Evolutionary conservation across 1,284 basidiomycete species (phyloP).

Genomic region (Boletus mariae): DNA sequence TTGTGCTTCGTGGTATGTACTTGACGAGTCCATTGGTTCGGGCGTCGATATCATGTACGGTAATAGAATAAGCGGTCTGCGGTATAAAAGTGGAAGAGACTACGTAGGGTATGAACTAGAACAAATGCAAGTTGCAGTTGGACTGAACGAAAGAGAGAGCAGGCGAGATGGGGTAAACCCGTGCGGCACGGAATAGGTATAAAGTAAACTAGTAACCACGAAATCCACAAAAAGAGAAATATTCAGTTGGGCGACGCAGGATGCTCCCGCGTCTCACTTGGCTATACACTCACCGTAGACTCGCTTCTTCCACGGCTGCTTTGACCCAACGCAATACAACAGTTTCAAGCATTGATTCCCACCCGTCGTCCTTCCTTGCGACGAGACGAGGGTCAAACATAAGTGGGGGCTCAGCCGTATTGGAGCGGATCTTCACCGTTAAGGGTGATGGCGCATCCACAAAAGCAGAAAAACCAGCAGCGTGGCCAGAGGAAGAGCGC

Average conservation of each 20-base stretch:
- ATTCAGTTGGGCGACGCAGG: neutral
- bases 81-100: conserved; percentile 7
- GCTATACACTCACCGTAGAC: conserved; percentile 23
- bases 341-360: conserved; percentile 74
- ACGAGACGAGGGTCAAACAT: conserved; percentile 71
- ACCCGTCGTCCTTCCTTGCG: conserved; percentile 70
- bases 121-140: conserved; percentile 1
- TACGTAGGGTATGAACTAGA: conserved; percentile 3
- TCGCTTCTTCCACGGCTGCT: conserved; percentile 63
- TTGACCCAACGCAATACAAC: conserved; percentile 65
- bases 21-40: conserved; percentile 1
- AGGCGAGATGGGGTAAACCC: neutral
- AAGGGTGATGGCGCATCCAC: conserved; percentile 14
- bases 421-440: conserved; percentile 19
- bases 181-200: conserved; percentile 14
- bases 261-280: neutral
- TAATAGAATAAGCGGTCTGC: conserved; percentile 16
- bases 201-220: conserved; percentile 12
- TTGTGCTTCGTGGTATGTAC: conserved; percentile 6
- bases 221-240: conserved; percentile 8
- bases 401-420: conserved; percentile 31
- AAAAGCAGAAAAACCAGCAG: neutral
- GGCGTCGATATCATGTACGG: conserved; percentile 14
- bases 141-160: neutral
- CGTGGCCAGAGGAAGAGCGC: conserved; percentile 15